Base-by-base conservation (phyloP, 192 early-diverging fungal species). In the Chytriomyces sp. region DNA sequence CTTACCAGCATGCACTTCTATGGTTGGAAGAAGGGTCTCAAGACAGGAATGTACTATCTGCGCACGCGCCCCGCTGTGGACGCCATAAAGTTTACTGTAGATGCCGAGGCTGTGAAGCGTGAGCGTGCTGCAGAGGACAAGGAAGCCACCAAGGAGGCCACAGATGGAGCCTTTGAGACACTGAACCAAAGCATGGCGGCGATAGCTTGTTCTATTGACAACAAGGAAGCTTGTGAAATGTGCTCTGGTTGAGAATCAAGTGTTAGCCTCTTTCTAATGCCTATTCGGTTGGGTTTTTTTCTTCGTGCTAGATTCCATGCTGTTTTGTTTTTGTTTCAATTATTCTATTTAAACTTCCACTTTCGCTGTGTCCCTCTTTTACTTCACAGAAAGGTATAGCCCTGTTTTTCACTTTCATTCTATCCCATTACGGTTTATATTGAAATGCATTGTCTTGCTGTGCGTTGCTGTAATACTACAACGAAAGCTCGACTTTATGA, bases 21-120 rank as follows among this genome's bases (percentile, higher is more conserved):
- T 78, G 96, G 93, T 17, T 98, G 96, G 95, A 93, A 93, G 84
- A 90, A 91, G 82, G 96, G 96, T 2, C 85, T 99, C 22, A 99
- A 99, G 91, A 99, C 96, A 6, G 96, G 96, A 52, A 96, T 96
- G 96, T 99, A 99, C 81, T 99, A 99, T 78, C 81, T 99, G 59
- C 91, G 96, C 41, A 93, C 94, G 7, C 87, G 93, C 37, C 95
- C 96, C 19, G 95, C 96, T 12, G 93, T 87, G 14, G 95, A 97
- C 75, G 95, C 96, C 12, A 97, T 99, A 83, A 93, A 99, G 88
- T 98, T 98, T 75, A 99, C 96, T 4, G 93, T 99, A 0, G 95
- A 99, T 73, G 75, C 79, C 58, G 78, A 86, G 34, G 82, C 88
- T 34, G 84, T 92, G 64, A 90, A 81, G 83, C 52, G 66, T 36